Percentiles rank a stretch among this genome's conserved stretches.
Conservation (phyloP, 129 eudicot genomes). For the Flaveria linearis region DNA sequence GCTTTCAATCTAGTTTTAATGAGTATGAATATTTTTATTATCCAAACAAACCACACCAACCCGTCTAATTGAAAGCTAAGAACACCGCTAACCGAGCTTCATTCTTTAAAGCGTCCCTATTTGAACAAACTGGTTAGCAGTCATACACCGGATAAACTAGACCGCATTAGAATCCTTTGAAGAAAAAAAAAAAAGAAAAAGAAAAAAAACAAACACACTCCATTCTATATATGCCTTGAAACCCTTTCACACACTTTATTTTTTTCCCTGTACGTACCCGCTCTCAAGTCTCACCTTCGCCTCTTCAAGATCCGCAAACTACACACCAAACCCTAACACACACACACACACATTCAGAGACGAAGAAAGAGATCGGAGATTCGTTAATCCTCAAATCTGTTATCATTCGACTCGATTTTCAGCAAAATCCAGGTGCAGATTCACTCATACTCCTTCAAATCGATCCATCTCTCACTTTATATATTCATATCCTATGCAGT, state of each 20-base stretch:
- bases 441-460: slow-evolving; percentile 17
- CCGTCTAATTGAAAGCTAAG: too few species aligned
- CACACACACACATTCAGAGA: neutral
- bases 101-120: too few species aligned
- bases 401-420: slow-evolving; percentile 5
- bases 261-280: slow-evolving; percentile 29
- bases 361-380: slow-evolving; percentile 24
- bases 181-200: too few species aligned
- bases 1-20: too few species aligned
- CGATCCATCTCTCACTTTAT: neutral
- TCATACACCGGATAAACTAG: neutral
- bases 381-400: slow-evolving; percentile 16
- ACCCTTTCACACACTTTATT: slow-evolving; percentile 21
- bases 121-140: too few species aligned
- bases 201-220: too few species aligned
- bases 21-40: too few species aligned
- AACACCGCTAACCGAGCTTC: too few species aligned
- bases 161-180: neutral
- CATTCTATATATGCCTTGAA: slow-evolving; percentile 20
- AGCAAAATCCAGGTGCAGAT: slow-evolving; percentile 29
- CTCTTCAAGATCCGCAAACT: slow-evolving; percentile 30
- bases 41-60: too few species aligned
- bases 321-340: slow-evolving; percentile 37
- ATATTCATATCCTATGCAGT: neutral
- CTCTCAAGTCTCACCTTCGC: slow-evolving; percentile 16